These are phyloP conservation scores for Knoxdaviesia proteae DNA, from an alignment of 2,329 filamentous ascomycete genomes.

Conservation along the genomic window DNA sequence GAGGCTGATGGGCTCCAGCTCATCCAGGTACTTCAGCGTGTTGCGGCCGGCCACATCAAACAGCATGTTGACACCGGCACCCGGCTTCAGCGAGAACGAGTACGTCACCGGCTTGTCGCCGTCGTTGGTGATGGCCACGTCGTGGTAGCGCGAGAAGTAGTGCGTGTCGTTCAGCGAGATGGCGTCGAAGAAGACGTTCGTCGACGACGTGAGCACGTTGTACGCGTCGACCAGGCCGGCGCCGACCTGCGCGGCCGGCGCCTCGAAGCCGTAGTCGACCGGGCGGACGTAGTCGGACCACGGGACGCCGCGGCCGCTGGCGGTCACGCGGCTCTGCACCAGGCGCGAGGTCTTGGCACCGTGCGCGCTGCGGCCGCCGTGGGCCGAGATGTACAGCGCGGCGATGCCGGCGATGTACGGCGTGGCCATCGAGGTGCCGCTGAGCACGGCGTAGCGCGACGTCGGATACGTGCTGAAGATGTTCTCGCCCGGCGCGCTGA, in stretches of 20 bases:
- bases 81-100: slow-evolving; percentile 10
- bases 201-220: slow-evolving; percentile 20
- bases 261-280: slow-evolving; percentile 8
- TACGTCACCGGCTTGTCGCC: slow-evolving; percentile 27
- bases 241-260: slow-evolving; percentile 39
- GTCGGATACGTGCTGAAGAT: slow-evolving; percentile 28
- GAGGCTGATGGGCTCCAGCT: slow-evolving; percentile 1
- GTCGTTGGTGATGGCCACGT: slow-evolving; percentile 35
- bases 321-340: background rate
- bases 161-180: slow-evolving; percentile 45
- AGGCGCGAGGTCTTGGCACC: slow-evolving; percentile 7
- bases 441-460: slow-evolving; percentile 22
- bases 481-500: slow-evolving; percentile 25
- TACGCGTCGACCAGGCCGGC: slow-evolving; percentile 36
- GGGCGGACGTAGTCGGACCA: background rate
- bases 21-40: slow-evolving; percentile 1
- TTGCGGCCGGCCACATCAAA: slow-evolving; percentile 1
- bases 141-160: slow-evolving; percentile 24
- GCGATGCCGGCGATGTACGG: slow-evolving; percentile 31
- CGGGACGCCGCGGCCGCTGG: background rate
- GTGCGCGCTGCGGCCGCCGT: slow-evolving; percentile 18
- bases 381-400: slow-evolving; percentile 20
- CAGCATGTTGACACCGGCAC: slow-evolving; percentile 18
- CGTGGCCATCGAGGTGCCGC: slow-evolving; percentile 34
- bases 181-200: slow-evolving; percentile 22